These are phyloP conservation scores for Rhizopus stolonifer DNA, from an alignment of 371 early-diverging fungal genomes.

Conservation along the genomic window DNA sequence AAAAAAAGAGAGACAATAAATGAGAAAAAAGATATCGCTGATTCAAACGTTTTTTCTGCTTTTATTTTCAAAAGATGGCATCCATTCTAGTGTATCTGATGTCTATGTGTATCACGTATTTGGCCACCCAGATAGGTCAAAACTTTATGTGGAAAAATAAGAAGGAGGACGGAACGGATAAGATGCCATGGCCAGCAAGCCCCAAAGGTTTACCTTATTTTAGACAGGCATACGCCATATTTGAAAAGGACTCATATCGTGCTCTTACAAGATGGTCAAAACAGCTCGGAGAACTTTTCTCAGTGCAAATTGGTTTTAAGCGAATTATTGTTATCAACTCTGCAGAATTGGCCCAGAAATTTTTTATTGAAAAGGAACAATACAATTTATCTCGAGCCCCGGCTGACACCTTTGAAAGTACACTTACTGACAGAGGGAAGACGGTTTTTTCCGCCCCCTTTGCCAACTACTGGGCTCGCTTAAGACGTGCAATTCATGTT, in stretches of 20 bases:
- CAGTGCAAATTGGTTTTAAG: conserved; percentile 36
- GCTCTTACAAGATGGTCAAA: conserved; percentile 35
- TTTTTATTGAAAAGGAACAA: conserved; percentile 38
- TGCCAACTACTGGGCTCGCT: conserved; percentile 32
- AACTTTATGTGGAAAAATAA: conserved; percentile 32
- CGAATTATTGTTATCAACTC: conserved; percentile 36
- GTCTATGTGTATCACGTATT: conserved; percentile 7
- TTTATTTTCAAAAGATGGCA: conserved; percentile 6
- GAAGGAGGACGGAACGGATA: conserved; percentile 36
- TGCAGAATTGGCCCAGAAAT: conserved; percentile 25
- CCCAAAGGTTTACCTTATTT: conserved; percentile 27
- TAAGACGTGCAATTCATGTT: conserved; percentile 31
- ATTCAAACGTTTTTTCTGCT: neutral
- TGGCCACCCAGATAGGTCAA: conserved; percentile 11
- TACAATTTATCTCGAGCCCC: conserved; percentile 28
- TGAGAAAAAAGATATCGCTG: neutral
- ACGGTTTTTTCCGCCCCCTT: conserved; percentile 39
- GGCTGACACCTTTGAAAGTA: conserved; percentile 28
- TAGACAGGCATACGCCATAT: conserved; percentile 26
- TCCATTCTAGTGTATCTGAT: conserved; percentile 10
- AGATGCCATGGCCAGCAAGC: conserved; percentile 37
- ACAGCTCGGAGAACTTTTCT: conserved; percentile 25
- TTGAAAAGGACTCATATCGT: conserved; percentile 17
- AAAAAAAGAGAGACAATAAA: neutral
- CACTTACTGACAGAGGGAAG: conserved; percentile 37